Evolutionary conservation across 2,329 filamentous ascomycete genomes (phyloP).

Genomic region (Clarireedia paspali): DNA sequence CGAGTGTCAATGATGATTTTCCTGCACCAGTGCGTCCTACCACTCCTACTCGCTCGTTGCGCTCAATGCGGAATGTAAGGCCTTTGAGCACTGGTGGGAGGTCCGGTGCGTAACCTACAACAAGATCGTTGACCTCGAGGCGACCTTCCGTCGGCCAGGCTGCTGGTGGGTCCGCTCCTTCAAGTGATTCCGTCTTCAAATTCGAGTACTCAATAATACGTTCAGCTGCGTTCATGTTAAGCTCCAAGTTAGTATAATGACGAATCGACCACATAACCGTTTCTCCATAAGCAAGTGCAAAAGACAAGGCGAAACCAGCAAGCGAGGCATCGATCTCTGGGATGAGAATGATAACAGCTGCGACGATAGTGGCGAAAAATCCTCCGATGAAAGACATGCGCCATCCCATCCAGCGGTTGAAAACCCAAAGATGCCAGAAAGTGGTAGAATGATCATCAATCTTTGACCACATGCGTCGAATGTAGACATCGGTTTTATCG

Average conservation of each 20-base stretch:
- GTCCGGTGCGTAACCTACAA: slow-evolving; percentile 64
- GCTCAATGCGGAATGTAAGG: slow-evolving; percentile 57
- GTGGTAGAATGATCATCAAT: slow-evolving; percentile 62
- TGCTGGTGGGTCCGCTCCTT: slow-evolving; percentile 53
- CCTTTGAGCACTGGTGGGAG: slow-evolving; percentile 64
- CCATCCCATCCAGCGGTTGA: slow-evolving; percentile 72
- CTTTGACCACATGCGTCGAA: slow-evolving; percentile 59
- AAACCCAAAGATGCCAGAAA: slow-evolving; percentile 61
- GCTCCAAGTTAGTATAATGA: slow-evolving; percentile 61
- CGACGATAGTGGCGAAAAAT: slow-evolving; percentile 58
- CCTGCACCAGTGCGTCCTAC: slow-evolving; percentile 73
- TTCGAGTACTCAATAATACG: slow-evolving; percentile 68
- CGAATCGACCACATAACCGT: slow-evolving; percentile 59
- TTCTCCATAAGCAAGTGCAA: slow-evolving; percentile 61
- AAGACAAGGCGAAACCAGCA: slow-evolving; percentile 68
- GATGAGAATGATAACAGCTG: slow-evolving; percentile 54
- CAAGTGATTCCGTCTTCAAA: slow-evolving; percentile 58
- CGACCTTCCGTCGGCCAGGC: slow-evolving; percentile 69
- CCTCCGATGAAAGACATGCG: slow-evolving; percentile 64
- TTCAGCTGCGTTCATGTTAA: slow-evolving; percentile 71
- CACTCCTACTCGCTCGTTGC: slow-evolving; percentile 66
- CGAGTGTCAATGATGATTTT: slow-evolving; percentile 68
- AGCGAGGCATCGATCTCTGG: slow-evolving; percentile 58
- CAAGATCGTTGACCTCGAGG: slow-evolving; percentile 65
- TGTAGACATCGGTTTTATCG: slow-evolving; percentile 58